phyloP scores from a whole-genome alignment of 371 early-diverging fungal genomes.

The Mucor velutinosus region DNA sequence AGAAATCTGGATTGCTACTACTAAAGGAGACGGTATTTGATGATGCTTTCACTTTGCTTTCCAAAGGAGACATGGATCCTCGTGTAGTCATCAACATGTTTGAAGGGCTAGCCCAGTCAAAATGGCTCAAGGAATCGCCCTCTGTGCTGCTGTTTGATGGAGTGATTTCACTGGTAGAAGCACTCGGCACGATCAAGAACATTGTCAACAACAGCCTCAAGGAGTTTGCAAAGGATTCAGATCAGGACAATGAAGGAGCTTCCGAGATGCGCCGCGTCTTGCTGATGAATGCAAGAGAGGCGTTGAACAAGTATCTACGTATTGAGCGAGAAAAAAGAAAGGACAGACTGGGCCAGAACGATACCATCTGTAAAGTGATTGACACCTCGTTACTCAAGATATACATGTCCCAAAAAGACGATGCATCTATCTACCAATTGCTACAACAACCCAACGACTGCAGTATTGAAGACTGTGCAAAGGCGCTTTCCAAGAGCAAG shows the following conservation, averaged over 20 bases:
- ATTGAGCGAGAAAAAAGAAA: conserved; percentile 41
- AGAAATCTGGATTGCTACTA: conserved; percentile 69
- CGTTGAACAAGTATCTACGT: conserved; percentile 49
- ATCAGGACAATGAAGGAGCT: not conserved
- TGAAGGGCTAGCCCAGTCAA: conserved; percentile 49
- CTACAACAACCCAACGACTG: conserved; percentile 60
- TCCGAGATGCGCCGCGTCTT: conserved; percentile 47
- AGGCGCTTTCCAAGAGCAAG: conserved; percentile 44
- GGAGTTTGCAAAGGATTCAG: not conserved
- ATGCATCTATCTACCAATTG: conserved; percentile 40
- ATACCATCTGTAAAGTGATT: conserved; percentile 53
- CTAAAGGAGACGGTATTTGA: conserved; percentile 71
- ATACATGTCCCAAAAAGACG: conserved; percentile 54
- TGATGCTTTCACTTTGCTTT: conserved; percentile 63
- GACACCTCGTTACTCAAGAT: conserved; percentile 71
- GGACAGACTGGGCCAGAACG: conserved; percentile 29
- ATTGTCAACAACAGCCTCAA: conserved; percentile 40
- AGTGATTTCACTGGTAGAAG: conserved; percentile 32
- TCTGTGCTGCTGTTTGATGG: conserved; percentile 51
- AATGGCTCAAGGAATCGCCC: conserved; percentile 27
- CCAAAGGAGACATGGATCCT: conserved; percentile 72
- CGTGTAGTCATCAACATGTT: conserved; percentile 60
- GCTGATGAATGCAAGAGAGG: conserved; percentile 63
- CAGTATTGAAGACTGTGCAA: conserved; percentile 52
- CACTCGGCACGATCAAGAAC: conserved; percentile 52